Conservation (phyloP, 768 basidiomycete genomes). For the Rickenella mellea region DNA sequence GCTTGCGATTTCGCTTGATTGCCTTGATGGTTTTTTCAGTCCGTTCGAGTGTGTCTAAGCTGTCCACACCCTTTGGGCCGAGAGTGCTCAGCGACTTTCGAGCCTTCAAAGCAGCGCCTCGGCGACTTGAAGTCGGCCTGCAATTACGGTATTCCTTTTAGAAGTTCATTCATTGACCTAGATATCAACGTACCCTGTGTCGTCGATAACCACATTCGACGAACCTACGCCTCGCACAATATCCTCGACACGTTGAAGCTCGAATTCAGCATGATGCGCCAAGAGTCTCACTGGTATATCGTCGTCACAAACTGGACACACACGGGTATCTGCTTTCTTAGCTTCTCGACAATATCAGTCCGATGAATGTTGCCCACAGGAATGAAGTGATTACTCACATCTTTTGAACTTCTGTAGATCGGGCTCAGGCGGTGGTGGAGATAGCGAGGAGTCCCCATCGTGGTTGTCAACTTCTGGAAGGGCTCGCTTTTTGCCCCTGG, state of each 20-base stretch:
- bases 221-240: constrained; percentile 59
- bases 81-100: constrained; percentile 23
- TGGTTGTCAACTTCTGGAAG: constrained; percentile 18
- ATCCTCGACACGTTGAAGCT: constrained; percentile 58
- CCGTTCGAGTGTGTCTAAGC: constrained; percentile 17
- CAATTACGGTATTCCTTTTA: background rate
- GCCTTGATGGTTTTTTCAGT: constrained; percentile 44
- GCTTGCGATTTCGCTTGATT: constrained; percentile 64
- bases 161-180: background rate
- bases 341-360: constrained; percentile 25
- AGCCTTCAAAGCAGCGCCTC: constrained; percentile 37
- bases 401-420: constrained; percentile 29
- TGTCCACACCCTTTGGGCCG: constrained; percentile 1
- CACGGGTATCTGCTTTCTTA: constrained; percentile 65
- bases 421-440: constrained; percentile 23
- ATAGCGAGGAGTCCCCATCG: constrained; percentile 16
- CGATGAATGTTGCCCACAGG: background rate
- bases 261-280: constrained; percentile 51
- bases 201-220: constrained; percentile 39
- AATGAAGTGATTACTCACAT: background rate
- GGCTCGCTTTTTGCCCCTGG: constrained; percentile 45
- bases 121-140: constrained; percentile 4
- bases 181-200: constrained; percentile 39
- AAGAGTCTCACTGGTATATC: constrained; percentile 66
- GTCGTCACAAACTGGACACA: constrained; percentile 70